phyloP scores from a whole-genome alignment of 2,329 filamentous ascomycete species.

The Neonectria magnoliae region DNA sequence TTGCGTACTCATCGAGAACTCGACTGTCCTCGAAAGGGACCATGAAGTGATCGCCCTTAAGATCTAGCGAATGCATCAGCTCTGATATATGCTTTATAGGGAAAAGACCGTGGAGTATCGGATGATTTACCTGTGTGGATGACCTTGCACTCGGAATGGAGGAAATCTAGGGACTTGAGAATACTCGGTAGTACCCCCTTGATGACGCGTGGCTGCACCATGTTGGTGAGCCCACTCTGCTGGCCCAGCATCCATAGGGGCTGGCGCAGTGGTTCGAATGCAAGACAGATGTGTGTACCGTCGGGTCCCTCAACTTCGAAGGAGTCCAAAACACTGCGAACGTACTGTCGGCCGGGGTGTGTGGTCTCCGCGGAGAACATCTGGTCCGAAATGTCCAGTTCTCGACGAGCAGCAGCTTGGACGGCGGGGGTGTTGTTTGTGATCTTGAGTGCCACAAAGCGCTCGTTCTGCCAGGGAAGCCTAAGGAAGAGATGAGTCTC shows the following conservation, averaged over 20 bases:
- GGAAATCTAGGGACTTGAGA: conserved; percentile 52
- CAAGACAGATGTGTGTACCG: conserved; percentile 36
- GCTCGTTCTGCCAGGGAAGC: conserved; percentile 39
- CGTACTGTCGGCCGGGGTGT: conserved; percentile 36
- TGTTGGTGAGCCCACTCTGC: conserved; percentile 30
- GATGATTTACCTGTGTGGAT: conserved; percentile 53
- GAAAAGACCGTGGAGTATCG: not conserved
- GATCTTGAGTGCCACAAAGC: conserved; percentile 43
- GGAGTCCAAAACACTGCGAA: conserved; percentile 37
- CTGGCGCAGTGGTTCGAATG: conserved; percentile 40
- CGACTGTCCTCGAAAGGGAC: conserved; percentile 38
- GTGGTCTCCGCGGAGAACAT: conserved; percentile 34
- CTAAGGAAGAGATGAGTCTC: conserved; percentile 20
- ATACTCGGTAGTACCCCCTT: conserved; percentile 47
- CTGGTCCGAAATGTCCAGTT: conserved; percentile 38
- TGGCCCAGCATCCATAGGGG: conserved; percentile 42
- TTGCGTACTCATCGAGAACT: conserved; percentile 38
- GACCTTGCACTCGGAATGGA: conserved; percentile 51
- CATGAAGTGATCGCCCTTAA: conserved; percentile 42
- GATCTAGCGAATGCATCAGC: conserved; percentile 29
- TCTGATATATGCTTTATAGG: fast-evolving
- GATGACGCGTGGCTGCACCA: conserved; percentile 36
- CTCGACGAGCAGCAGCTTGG: conserved; percentile 36
- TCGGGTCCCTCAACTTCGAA: conserved; percentile 35
- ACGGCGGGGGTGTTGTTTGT: conserved; percentile 40